Percentiles rank a stretch among this genome's conserved stretches.
These are phyloP conservation scores for Boletales sp. DNA, from an alignment of 768 basidiomycete genomes.

Conservation along the genomic window DNA sequence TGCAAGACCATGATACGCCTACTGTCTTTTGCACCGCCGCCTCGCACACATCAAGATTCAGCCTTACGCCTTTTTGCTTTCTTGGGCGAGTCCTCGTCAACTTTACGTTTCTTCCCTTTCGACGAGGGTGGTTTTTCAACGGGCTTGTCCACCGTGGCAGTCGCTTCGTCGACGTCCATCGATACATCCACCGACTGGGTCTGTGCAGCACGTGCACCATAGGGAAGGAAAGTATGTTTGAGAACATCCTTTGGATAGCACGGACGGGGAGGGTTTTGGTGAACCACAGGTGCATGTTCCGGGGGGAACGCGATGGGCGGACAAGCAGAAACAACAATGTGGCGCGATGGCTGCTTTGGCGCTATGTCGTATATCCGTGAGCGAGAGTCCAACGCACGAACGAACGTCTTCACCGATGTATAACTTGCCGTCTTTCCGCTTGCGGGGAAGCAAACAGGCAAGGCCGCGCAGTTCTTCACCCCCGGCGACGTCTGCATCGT, in stretches of 20 bases:
- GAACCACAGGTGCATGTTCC: conserved; percentile 23
- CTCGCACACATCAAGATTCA: too few species aligned
- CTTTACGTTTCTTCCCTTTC: conserved; percentile 45
- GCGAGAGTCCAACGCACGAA: conserved; percentile 41
- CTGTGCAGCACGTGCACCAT: conserved; percentile 41
- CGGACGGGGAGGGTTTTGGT: conserved; percentile 53
- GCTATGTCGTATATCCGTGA: conserved; percentile 41
- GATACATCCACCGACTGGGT: conserved; percentile 4
- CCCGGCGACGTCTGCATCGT: conserved; percentile 33
- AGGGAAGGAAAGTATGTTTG: conserved; percentile 62
- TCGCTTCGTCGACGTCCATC: conserved; percentile 24
- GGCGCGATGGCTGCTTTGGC: conserved; percentile 55
- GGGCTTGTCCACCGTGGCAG: conserved; percentile 19
- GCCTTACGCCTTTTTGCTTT: conserved; percentile 47
- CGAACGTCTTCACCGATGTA: conserved; percentile 49
- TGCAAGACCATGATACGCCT: too few species aligned
- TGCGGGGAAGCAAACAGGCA: conserved; percentile 63
- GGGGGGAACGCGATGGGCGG: conserved; percentile 29
- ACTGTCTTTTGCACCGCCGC: too few species aligned
- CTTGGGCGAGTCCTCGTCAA: conserved; percentile 41
- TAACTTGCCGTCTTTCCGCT: conserved; percentile 54
- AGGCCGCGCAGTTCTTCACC: conserved; percentile 64
- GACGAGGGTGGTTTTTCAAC: conserved; percentile 6
- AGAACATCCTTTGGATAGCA: conserved; percentile 58
- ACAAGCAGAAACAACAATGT: conserved; percentile 55